Evolutionary conservation across 1,284 basidiomycete genomes (phyloP), one percentile per base, ranked within the genome.

Genomic region (Schizopora paradoxa): DNA sequence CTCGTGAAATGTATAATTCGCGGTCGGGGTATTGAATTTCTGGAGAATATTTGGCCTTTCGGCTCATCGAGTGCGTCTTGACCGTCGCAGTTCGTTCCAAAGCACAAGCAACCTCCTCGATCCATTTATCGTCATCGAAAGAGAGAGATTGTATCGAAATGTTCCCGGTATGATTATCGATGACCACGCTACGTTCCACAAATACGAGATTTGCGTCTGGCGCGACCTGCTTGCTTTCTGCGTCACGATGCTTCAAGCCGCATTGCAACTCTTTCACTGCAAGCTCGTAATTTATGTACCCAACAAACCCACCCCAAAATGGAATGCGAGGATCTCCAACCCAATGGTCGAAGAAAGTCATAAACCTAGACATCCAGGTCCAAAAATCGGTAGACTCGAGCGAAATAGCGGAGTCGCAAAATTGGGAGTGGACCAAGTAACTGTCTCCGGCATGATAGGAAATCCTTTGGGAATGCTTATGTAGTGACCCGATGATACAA

Each of bases 231-330:
- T 51, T 14, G 14, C 45, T 46, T 35, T 41, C 43, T 23, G 45
- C 46, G 16, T 45, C 42, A n/a, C n/a, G n/a, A 36, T 48, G 57
- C 21, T 47, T 53, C 45, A 26, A 53, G 54, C 10, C 19, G 25
- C 61, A 49, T 14, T 56, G 54, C 10, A 86, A 61, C 2, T 73
- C 68, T 28, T 72, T 61, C 5, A 82, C 70, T n/a, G 86, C 86
- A 10, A 86, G 67, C 58, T 88, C 86, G 56, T 89, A 89, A 57
- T 80, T 83, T 40, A 89, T 62, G 48, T 73, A 77, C 5, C 86
- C 86, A 19, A 86, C 62, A 11, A 89, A 64, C 18, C 86, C 86
- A 36, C 85, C 86, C 85, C 86, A 88, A 58, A 89, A 89, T 0
- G 86, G 86, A 26, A 79, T 60, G 6, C 73, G 67, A 6, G 67